A percentile compares a stretch with the other conserved stretches of the same genome.
Evolutionary conservation across 2,329 filamentous ascomycete species (phyloP).

Genomic region (Aureobasidium sp.): DNA sequence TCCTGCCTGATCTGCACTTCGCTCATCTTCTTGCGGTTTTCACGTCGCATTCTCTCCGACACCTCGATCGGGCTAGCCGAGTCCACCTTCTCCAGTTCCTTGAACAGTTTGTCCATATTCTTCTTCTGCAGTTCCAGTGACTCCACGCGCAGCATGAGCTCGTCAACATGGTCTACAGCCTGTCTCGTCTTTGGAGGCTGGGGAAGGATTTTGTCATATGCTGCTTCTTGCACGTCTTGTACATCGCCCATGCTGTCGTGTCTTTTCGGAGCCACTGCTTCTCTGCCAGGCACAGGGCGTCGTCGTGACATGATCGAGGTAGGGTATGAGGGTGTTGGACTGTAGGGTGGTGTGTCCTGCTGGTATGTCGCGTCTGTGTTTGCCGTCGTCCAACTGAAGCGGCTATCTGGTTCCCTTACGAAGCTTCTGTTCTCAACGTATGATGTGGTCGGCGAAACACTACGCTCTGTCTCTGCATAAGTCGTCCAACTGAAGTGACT

Average conservation of each 20-base stretch:
- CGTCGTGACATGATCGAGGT: constrained; percentile 11
- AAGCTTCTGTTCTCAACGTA: constrained; percentile 12
- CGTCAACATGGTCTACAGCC: constrained; percentile 45
- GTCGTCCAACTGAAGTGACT: constrained; percentile 30
- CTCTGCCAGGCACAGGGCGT: constrained; percentile 16
- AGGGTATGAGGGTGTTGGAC: constrained; percentile 30
- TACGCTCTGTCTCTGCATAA: constrained; percentile 19
- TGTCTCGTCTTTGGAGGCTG: constrained; percentile 5
- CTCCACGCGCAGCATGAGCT: constrained; percentile 57
- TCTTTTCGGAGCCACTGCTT: constrained; percentile 13
- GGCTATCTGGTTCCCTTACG: constrained; percentile 22
- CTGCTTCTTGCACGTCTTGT: constrained; percentile 24
- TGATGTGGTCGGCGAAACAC: constrained; percentile 8
- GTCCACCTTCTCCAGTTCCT: constrained; percentile 68
- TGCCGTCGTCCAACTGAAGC: constrained; percentile 36
- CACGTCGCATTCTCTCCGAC: constrained; percentile 47
- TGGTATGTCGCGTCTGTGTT: constrained; percentile 32
- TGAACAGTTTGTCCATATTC: constrained; percentile 64
- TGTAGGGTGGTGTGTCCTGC: constrained; percentile 33
- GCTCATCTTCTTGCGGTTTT: constrained; percentile 56
- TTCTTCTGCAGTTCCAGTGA: constrained; percentile 57
- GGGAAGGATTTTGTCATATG: constrained; percentile 3
- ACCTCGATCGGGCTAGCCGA: constrained; percentile 58
- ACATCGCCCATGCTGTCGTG: constrained; percentile 17
- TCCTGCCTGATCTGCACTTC: constrained; percentile 57